These are phyloP conservation scores for Quercus dentata DNA, from an alignment of 306 rosid species.

Conservation along the genomic window DNA sequence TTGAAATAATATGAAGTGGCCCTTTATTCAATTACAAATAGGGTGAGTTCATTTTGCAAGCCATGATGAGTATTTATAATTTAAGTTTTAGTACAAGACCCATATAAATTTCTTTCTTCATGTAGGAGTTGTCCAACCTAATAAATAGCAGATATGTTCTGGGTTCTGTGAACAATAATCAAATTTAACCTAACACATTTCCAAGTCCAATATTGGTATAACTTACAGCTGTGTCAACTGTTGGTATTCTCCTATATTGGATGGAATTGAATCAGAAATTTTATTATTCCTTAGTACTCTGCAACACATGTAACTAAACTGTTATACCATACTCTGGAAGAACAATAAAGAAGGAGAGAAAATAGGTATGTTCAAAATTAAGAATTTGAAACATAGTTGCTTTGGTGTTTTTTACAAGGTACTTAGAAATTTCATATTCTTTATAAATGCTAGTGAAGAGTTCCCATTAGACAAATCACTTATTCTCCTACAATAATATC, in stretches of 20 bases:
- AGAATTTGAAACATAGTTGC: too few relatives aligned
- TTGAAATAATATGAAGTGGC: too few relatives aligned
- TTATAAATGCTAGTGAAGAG: too few relatives aligned
- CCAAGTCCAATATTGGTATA: background rate
- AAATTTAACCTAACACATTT: conserved; percentile 1
- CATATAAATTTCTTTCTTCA: too few relatives aligned
- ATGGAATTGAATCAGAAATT: conserved; percentile 66
- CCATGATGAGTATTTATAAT: background rate
- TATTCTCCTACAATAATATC: too few relatives aligned
- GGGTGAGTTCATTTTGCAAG: too few relatives aligned
- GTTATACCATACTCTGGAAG: conserved; percentile 14
- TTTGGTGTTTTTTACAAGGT: too few relatives aligned
- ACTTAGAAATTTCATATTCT: too few relatives aligned
- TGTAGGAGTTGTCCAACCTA: too few relatives aligned
- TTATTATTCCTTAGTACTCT: conserved; percentile 74
- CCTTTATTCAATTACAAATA: too few relatives aligned
- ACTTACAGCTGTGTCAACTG: conserved; percentile 56
- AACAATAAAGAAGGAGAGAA: background rate
- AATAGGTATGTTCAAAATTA: too few relatives aligned
- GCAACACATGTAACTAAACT: conserved; percentile 27
- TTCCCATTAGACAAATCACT: too few relatives aligned
- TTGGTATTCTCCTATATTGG: conserved; percentile 50
- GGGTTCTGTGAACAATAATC: background rate
- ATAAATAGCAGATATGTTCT: background rate
- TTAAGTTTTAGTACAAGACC: background rate